phyloP scores from a whole-genome alignment of 1,284 basidiomycete genomes.

The Lignosus rhinocerotis region DNA sequence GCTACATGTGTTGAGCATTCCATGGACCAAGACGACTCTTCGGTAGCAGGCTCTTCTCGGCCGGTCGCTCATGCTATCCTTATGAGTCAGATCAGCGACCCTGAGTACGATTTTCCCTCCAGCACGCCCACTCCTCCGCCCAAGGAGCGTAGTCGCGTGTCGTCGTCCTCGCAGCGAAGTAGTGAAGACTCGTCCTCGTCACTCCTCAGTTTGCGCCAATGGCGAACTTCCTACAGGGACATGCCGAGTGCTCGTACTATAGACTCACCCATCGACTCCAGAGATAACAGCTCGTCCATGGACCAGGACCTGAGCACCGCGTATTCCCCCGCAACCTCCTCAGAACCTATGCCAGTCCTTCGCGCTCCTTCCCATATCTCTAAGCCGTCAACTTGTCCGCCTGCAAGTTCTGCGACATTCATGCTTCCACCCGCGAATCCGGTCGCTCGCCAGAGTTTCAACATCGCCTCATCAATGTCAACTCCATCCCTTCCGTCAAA shows the following conservation, averaged over 20 bases:
- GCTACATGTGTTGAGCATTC: not conserved
- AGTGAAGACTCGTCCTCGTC: not conserved
- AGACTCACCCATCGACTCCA: not conserved
- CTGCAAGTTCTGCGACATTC: not conserved
- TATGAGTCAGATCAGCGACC: not conserved
- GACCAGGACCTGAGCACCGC: not conserved
- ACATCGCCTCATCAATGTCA: not conserved
- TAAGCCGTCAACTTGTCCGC: not conserved
- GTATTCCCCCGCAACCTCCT: not conserved
- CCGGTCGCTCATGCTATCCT: not conserved
- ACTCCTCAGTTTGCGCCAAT: not conserved
- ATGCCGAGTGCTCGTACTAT: not conserved
- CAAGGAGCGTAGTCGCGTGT: not conserved
- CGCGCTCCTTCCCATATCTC: not conserved
- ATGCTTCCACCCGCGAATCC: not conserved
- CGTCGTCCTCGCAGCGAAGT: not conserved
- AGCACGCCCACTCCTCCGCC: conserved; percentile 16
- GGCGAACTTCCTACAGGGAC: too few relatives aligned
- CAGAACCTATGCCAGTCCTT: not conserved
- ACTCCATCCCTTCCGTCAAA: not conserved
- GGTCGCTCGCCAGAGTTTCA: not conserved
- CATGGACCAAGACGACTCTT: not conserved
- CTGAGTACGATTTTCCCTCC: conserved; percentile 7
- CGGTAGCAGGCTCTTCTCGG: conserved; percentile 4
- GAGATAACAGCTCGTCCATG: not conserved